Percentiles rank a stretch among this genome's conserved stretches.
phyloP scores from a whole-genome alignment of 306 rosid genomes.

The Lablab purpureus region DNA sequence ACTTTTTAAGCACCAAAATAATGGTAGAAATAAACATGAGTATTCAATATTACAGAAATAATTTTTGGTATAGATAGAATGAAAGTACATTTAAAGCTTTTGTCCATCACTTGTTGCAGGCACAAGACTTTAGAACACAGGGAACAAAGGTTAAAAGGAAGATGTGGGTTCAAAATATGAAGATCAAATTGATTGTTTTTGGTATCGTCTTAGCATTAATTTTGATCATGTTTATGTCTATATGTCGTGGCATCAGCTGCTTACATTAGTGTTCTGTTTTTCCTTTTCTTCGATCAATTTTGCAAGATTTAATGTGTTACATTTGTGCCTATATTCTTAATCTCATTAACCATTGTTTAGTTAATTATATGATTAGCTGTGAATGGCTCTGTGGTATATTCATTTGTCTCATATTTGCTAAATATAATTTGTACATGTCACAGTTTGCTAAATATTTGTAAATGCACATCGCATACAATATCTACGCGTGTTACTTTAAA shows the following conservation, averaged over 20 bases:
- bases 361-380: constrained; percentile 37
- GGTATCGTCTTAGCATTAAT: constrained; percentile 62
- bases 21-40: not conserved
- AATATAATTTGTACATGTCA: not conserved
- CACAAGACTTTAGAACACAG: constrained; percentile 78
- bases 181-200: constrained; percentile 80
- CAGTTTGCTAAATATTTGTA: too few relatives aligned
- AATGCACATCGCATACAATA: too few relatives aligned
- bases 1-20: not conserved
- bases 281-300: not conserved
- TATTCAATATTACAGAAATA: not conserved
- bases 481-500: too few relatives aligned
- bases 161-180: constrained; percentile 97
- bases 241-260: constrained; percentile 77
- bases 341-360: constrained; percentile 39
- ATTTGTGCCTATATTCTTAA: constrained; percentile 41
- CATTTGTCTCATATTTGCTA: not conserved
- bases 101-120: constrained; percentile 55
- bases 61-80: not conserved
- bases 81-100: not conserved
- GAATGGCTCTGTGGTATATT: constrained; percentile 40
- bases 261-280: constrained; percentile 30
- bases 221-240: constrained; percentile 70
- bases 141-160: constrained; percentile 84
- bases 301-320: constrained; percentile 28